Conservation (phyloP, 306 rosid genomes). For the Glycyrrhiza uralensis region DNA sequence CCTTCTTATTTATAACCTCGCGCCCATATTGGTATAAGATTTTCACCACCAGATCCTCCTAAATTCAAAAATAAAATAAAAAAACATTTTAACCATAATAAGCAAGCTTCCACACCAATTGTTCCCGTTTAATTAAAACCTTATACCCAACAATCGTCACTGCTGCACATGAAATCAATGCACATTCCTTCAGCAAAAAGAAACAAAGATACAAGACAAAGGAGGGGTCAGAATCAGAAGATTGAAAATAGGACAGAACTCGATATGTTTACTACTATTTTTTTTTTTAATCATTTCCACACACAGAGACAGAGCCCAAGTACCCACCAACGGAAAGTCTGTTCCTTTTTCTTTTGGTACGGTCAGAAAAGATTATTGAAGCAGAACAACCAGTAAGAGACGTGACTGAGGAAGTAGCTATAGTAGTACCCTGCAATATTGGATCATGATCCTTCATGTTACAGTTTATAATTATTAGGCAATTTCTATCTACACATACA, state of each 20-base stretch:
- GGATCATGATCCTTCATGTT: slow-evolving; percentile 30
- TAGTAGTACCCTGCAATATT: too few relatives aligned
- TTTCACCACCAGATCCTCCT: slow-evolving; percentile 32
- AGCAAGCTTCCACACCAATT: slow-evolving; percentile 27
- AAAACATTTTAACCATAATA: slow-evolving; percentile 17
- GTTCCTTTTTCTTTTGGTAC: neutral
- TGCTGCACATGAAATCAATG: slow-evolving; percentile 51
- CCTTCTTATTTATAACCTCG: slow-evolving; percentile 19
- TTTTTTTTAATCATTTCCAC: neutral
- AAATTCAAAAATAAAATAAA: neutral
- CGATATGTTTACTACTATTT: slow-evolving; percentile 27
- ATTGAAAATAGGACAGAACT: slow-evolving; percentile 24
- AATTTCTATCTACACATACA: too few relatives aligned
- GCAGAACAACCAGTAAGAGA: neutral
- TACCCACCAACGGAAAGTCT: neutral
- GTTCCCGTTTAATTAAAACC: slow-evolving; percentile 24
- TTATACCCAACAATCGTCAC: slow-evolving; percentile 39
- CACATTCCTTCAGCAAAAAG: slow-evolving; percentile 58
- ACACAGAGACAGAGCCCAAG: slow-evolving; percentile 30
- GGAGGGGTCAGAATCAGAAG: slow-evolving; percentile 45
- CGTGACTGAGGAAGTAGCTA: neutral
- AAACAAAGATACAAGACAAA: slow-evolving; percentile 67
- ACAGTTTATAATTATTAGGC: too few relatives aligned
- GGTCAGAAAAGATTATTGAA: neutral
- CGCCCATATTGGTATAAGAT: slow-evolving; percentile 18